A percentile compares a stretch with the other conserved stretches of the same genome.
Evolutionary conservation across 2,329 filamentous ascomycete species (phyloP).

Genomic region (Phyllachora maydis): DNA sequence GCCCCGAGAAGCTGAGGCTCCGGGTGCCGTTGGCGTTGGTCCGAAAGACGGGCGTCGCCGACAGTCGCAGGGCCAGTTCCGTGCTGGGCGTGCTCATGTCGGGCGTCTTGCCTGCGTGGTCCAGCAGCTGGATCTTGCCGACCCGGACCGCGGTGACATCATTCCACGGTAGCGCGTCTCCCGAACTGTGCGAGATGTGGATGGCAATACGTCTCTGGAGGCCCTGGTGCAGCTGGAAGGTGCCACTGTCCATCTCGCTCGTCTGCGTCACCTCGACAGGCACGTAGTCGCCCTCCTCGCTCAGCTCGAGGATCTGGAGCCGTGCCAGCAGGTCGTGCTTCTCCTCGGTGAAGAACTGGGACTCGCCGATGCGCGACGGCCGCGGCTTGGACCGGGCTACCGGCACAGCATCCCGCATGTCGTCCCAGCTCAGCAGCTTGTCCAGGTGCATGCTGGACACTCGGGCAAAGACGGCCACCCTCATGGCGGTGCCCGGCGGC

Average conservation of each 20-base stretch:
- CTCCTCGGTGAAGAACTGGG: slow-evolving; percentile 84
- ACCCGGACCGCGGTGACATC: slow-evolving; percentile 60
- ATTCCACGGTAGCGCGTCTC: slow-evolving; percentile 74
- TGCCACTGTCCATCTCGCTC: slow-evolving; percentile 65
- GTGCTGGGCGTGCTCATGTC: slow-evolving; percentile 53
- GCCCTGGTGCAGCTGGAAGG: slow-evolving; percentile 89
- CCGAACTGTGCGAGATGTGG: slow-evolving; percentile 78
- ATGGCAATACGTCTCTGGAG: slow-evolving; percentile 75
- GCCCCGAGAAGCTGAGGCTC: slow-evolving; percentile 67
- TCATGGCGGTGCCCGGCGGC: slow-evolving; percentile 51
- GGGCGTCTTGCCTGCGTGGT: slow-evolving; percentile 66
- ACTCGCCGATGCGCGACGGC: slow-evolving; percentile 60
- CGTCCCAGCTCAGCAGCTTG: slow-evolving; percentile 95
- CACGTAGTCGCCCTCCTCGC: slow-evolving; percentile 76
- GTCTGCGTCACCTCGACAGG: slow-evolving; percentile 85
- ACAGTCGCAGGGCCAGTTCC: slow-evolving; percentile 58
- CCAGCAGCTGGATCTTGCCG: slow-evolving; percentile 64
- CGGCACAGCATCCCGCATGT: slow-evolving; percentile 67
- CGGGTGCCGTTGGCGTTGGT: slow-evolving; percentile 81
- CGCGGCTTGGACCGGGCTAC: slow-evolving; percentile 33
- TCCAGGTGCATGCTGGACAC: slow-evolving; percentile 89
- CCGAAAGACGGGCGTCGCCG: slow-evolving; percentile 58
- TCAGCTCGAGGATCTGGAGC: slow-evolving; percentile 76
- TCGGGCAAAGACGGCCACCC: slow-evolving; percentile 79
- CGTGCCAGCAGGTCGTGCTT: slow-evolving; percentile 82